Base-by-base conservation (phyloP, 768 basidiomycete species). In the Suillus subalutaceus region DNA sequence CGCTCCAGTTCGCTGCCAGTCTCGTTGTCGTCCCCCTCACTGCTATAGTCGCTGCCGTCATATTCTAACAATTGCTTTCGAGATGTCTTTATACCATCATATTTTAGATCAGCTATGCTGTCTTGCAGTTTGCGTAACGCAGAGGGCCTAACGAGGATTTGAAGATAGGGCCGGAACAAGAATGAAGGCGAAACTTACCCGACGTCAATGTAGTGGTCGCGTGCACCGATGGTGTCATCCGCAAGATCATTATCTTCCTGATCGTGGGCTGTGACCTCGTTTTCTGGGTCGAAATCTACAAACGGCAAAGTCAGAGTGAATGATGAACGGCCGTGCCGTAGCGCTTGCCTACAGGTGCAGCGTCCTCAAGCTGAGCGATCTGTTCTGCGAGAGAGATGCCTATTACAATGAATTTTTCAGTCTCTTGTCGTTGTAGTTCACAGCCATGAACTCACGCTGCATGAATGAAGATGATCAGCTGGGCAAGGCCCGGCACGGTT, bases 181-280 rank as follows among this genome's bases (percentile, higher is more conserved):
- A 66, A 63, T 40, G 43, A 56, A 30, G 35, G 48, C 38, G 35
- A 10, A 35, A 79, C 86, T 67, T 75, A 94, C 92, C 92, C 93
- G 46, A 96, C 92, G 71, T 92, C 88, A 52, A 94, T 73, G 76
- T 97, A 97, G 77, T 97, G 95, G 70, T 90, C 89, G 71, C 90
- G 83, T 0, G 79, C 83, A 16, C 78, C 81, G 46, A 71, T 75
- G 30, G 18, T 30, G 44, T 76, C 67, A 52, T 84, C 74, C 53
- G 68, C 68, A 30, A 66, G 65, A 59, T 73, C 72, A 23, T 74
- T 78, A 67, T 85, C 81, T 57, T 79, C 76, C 18, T 77, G 75
- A 70, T 86, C 82, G 23, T 77, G 73, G 40, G 81, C 85, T 66
- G 82, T 80, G 57, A 71, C 75, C 65, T 83, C 81, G 68, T 90